Percentiles rank a stretch among this genome's conserved stretches.
Conservation (phyloP, 176 grass and related monocot species). For the Neostapfia colusana region DNA sequence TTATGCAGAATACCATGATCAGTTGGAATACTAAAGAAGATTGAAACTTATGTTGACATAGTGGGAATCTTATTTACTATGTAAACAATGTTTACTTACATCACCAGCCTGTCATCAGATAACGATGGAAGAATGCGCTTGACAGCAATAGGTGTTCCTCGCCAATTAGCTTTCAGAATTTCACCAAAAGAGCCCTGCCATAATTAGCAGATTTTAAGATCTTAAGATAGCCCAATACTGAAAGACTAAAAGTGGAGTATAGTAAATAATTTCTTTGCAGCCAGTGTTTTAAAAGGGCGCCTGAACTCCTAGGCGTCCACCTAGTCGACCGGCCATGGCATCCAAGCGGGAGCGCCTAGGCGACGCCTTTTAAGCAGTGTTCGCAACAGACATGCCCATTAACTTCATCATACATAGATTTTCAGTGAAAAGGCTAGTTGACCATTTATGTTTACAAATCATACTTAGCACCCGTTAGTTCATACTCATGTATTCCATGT, state of each 20-base stretch:
- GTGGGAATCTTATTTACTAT: neutral
- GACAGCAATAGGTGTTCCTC: constrained; percentile 96
- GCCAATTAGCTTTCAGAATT: constrained; percentile 99
- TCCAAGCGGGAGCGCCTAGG: too few relatives aligned
- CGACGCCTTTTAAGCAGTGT: too few relatives aligned
- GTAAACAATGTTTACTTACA: constrained; percentile 57
- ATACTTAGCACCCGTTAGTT: constrained; percentile 28
- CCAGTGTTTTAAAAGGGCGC: too few relatives aligned
- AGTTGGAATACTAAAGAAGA: neutral
- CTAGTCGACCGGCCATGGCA: too few relatives aligned
- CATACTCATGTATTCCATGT: neutral
- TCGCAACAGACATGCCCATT: neutral
- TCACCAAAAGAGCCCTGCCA: constrained; percentile 98
- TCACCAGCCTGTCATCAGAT: constrained; percentile 90
- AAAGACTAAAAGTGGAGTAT: constrained; percentile 10
- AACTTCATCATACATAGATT: constrained; percentile 3
- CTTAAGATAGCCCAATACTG: constrained; percentile 27
- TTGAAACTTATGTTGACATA: neutral
- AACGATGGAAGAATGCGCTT: constrained; percentile 99
- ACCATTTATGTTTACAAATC: neutral
- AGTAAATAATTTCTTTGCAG: neutral
- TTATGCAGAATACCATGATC: neutral
- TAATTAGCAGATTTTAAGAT: constrained; percentile 30
- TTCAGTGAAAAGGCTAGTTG: neutral
- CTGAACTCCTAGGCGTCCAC: too few relatives aligned